Percentiles rank a stretch among this genome's conserved stretches.
Evolutionary conservation across 305 asterid genomes (phyloP).

Genomic region (Fraxinus albicans): DNA sequence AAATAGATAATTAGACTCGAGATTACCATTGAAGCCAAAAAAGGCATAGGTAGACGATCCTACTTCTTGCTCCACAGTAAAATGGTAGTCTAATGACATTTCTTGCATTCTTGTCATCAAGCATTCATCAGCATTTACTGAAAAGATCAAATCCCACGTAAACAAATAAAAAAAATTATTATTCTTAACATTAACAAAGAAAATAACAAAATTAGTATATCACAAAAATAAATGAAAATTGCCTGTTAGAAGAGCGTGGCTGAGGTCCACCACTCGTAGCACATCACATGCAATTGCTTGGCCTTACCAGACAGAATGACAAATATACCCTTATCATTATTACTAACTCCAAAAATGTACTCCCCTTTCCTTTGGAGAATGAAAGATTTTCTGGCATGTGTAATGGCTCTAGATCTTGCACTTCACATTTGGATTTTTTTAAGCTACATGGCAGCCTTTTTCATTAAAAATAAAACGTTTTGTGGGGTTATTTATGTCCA

Average conservation of each 20-base stretch:
- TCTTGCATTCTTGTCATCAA: conserved; percentile 97
- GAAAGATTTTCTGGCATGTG: conserved; percentile 25
- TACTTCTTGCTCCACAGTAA: conserved; percentile 92
- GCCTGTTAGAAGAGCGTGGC: conserved; percentile 28
- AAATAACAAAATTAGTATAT: conserved; percentile 13
- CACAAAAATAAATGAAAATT: neutral
- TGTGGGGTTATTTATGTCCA: conserved; percentile 12
- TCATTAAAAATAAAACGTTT: neutral
- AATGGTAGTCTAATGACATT: conserved; percentile 90
- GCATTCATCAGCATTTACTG: conserved; percentile 92
- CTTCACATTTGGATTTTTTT: conserved; percentile 16
- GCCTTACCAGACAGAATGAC: conserved; percentile 17
- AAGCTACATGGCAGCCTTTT: conserved; percentile 23
- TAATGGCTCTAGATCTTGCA: conserved; percentile 13
- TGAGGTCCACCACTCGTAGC: conserved; percentile 46
- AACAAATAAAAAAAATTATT: neutral
- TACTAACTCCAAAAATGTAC: neutral
- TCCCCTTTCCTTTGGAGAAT: neutral
- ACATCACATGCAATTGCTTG: conserved; percentile 42
- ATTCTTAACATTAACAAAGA: neutral
- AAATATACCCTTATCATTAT: conserved; percentile 30
- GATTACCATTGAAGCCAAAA: conserved; percentile 82
- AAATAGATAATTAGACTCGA: neutral
- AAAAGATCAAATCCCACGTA: neutral
- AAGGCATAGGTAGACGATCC: conserved; percentile 86